Evolutionary conservation across 2,329 filamentous ascomycete genomes (phyloP), one percentile per base, ranked within the genome.

Genomic region (Pestalotiopsis sp.): DNA sequence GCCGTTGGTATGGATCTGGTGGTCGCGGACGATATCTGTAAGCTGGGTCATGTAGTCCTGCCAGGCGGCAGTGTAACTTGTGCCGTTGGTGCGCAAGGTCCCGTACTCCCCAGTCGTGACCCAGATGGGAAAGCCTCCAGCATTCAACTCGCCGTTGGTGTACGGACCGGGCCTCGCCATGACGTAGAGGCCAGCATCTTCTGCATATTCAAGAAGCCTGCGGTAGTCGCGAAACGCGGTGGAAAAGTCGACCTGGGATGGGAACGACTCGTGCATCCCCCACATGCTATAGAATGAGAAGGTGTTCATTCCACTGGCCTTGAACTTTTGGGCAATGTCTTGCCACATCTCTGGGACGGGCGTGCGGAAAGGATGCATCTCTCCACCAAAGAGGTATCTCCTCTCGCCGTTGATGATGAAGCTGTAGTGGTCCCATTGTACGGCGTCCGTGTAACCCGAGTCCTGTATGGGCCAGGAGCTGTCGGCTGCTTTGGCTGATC

Each of bases 61-160:
- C 57, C 57, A 60, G 6, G 92, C 86, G 36, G 86, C 80, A 4
- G 93, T 79, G 71, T 87, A 95, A 5, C 85, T 87, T 0, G 85
- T 79, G 38, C 88, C 87, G 64, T 83, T 82, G 0, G 91, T 92
- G 66, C 92, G 85, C 68, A 93, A 78, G 84, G 1, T 87, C 91
- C 66, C 87, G 86, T 20, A 91, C 80, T 17, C 91, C 84, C 75
- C 92, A 88, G 57, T 60, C 1, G 57, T 60, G 17, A 94, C 77
- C 93, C 93, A 95, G 1, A 92, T 93, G 0, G 93, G 93, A 71
- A 92, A 94, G 0, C 93, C 93, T 66, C 93, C 93, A 0, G 92
- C 92, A 4, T 87, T 89, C 0, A 84, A 88, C 77, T 95, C 93
- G 0, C 92, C 93, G 74, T 95, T 93, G 80, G 94, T 93, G 64